A percentile compares a stretch with the other conserved stretches of the same genome.
Conservation (phyloP, 2,329 filamentous ascomycete genomes). For the Zalaria sp. region DNA sequence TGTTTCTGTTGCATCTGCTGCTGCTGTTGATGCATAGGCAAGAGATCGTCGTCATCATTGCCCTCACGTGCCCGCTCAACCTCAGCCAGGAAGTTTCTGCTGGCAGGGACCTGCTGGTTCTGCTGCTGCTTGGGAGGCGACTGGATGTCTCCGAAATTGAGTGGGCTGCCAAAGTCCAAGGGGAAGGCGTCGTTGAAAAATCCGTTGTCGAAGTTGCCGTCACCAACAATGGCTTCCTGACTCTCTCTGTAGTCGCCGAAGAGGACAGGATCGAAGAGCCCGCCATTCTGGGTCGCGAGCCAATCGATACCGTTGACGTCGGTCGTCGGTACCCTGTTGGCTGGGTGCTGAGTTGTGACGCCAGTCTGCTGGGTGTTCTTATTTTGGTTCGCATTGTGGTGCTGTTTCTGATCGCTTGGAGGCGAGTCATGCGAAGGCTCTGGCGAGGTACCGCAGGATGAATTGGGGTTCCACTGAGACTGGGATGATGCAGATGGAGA, state of each 20-base stretch:
- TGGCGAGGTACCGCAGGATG: slow-evolving; percentile 56
- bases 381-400: slow-evolving; percentile 4
- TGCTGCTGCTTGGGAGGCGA: slow-evolving; percentile 16
- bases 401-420: slow-evolving; percentile 29
- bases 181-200: slow-evolving; percentile 55
- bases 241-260: slow-evolving; percentile 89
- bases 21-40: slow-evolving; percentile 3
- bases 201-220: slow-evolving; percentile 52
- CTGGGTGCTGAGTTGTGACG: not conserved
- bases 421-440: slow-evolving; percentile 64
- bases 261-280: slow-evolving; percentile 78
- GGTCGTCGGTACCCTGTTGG: too few relatives aligned
- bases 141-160: slow-evolving; percentile 47
- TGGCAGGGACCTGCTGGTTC: slow-evolving; percentile 10
- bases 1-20: slow-evolving; percentile 10
- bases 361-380: slow-evolving; percentile 3
- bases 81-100: slow-evolving; percentile 53
- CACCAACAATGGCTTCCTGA: slow-evolving; percentile 62
- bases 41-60: slow-evolving; percentile 43
- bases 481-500: slow-evolving; percentile 38
- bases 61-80: slow-evolving; percentile 62
- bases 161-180: slow-evolving; percentile 64
- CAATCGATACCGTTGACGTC: slow-evolving; percentile 51
- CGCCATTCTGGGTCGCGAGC: slow-evolving; percentile 66
- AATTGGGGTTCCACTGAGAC: slow-evolving; percentile 36